Evolutionary conservation across 2,329 filamentous ascomycete species (phyloP), one percentile per base, ranked within the genome.

Genomic region (Botrytis elliptica): DNA sequence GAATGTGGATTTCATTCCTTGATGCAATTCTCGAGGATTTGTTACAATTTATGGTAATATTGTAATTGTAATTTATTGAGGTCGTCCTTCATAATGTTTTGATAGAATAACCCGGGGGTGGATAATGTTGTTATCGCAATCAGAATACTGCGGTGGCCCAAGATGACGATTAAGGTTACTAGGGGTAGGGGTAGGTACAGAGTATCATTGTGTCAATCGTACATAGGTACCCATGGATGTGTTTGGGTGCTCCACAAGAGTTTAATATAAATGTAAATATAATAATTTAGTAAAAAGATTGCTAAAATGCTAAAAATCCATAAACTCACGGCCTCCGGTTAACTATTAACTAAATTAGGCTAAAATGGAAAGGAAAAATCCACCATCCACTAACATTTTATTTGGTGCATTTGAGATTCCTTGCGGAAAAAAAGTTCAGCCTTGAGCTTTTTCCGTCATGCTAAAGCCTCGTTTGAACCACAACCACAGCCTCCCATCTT

Each of bases 401-500:
- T 65, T 44, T 71, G 25, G 22, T 36, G 14, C n/a, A 55, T 65
- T 49, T 22, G 44, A 25, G 25, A 25, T n/a, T n/a, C 42, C 9
- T 40, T 49, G 22, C n/a, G 20, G 52, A 33, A n/a, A 49, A 71
- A 71, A 67, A 44, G 65, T 69, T 74, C 74, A 74, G 74, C 74
- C 72, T 75, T 59, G 73, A 70, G 49, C 57, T 70, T 71, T 66
- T 66, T 59, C 33, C 71, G 52, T 60, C 66, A 66, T 74, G 74
- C 52, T 59, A 46, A 64, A 68, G 57, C 49, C 62, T 70, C 42
- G 59, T 36, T 49, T 57, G 42, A 4, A 60, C 16, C 63, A 46
- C 42, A 70, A 42, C 29, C 44, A 59, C n/a, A 67, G 38, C n/a
- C 38, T 29, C n/a, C 29, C 49, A 68, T 36, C 64, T n/a, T 72